A percentile compares a stretch with the other conserved stretches of the same genome.
phyloP scores from a whole-genome alignment of 768 basidiomycete genomes.

The Hortiboletus campestris region DNA sequence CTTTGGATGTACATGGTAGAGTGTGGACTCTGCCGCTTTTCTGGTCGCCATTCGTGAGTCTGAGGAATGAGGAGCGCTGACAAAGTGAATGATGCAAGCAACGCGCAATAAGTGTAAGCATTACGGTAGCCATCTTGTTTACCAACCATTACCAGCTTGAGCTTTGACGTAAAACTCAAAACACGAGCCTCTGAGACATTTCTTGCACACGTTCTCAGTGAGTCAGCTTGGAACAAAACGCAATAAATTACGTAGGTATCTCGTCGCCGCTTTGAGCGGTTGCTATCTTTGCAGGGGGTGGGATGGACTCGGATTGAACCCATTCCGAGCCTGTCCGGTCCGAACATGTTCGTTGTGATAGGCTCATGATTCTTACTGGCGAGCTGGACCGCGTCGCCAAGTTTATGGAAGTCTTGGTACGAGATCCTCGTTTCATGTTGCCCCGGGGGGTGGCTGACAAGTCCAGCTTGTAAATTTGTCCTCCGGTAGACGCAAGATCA shows the following conservation, averaged over 20 bases:
- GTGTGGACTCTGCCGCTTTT: slow-evolving; percentile 82
- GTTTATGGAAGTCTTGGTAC: not conserved
- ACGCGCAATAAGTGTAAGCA: no score
- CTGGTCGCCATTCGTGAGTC: slow-evolving; percentile 59
- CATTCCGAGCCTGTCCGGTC: not conserved
- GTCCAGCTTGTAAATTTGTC: slow-evolving; percentile 6
- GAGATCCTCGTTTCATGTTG: not conserved
- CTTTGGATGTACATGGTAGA: slow-evolving; percentile 85
- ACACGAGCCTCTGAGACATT: not conserved
- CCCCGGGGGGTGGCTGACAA: slow-evolving; percentile 1
- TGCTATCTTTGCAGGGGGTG: slow-evolving; percentile 7
- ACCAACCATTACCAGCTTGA: not conserved
- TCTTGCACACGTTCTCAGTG: not conserved
- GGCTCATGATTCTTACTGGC: not conserved
- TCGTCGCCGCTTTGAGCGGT: not conserved
- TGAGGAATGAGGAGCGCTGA: not conserved
- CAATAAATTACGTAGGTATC: not conserved
- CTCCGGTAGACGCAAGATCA: slow-evolving; percentile 29
- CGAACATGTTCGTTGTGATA: not conserved
- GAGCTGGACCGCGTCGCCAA: not conserved
- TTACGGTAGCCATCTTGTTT: not conserved
- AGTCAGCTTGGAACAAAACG: not conserved
- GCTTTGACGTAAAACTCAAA: not conserved
- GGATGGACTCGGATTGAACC: not conserved
- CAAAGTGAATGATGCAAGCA: slow-evolving; percentile 17